Evolutionary conservation across 306 rosid genomes (phyloP).

Genomic region (Cicer pinnatifidum): DNA sequence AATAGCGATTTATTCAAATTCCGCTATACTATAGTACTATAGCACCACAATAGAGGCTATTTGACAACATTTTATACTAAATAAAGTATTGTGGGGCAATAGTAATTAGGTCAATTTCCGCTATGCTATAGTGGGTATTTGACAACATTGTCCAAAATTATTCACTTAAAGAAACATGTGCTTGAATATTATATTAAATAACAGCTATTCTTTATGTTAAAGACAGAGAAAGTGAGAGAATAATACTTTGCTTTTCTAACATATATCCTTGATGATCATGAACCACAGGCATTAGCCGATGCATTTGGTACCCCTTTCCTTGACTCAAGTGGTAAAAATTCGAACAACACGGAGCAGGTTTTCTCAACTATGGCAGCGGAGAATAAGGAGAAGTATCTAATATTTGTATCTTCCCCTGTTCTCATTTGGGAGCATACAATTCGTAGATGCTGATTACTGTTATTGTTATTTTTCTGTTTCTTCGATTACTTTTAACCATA

Average conservation of each 20-base stretch:
- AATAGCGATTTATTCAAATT: too few species aligned
- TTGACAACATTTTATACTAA: too few species aligned
- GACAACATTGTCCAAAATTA: not conserved
- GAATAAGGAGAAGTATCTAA: constrained; percentile 85
- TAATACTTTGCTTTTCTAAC: constrained; percentile 22
- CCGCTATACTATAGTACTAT: too few species aligned
- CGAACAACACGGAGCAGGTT: constrained; percentile 95
- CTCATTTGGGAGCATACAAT: constrained; percentile 9
- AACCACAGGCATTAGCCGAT: constrained; percentile 85
- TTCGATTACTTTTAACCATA: not conserved
- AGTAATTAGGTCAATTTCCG: too few species aligned
- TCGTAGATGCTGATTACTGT: not conserved
- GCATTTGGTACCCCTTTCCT: constrained; percentile 94
- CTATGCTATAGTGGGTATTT: too few species aligned
- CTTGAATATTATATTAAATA: not conserved
- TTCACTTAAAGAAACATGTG: not conserved
- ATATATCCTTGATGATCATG: constrained; percentile 27
- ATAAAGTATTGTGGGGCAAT: too few species aligned
- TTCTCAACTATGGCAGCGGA: constrained; percentile 92
- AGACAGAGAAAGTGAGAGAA: not conserved
- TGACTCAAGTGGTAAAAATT: constrained; percentile 98
- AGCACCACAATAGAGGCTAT: too few species aligned
- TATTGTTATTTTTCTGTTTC: constrained; percentile 2
- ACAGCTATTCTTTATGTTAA: not conserved
- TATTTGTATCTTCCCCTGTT: constrained; percentile 45